phyloP scores from a whole-genome alignment of 768 basidiomycete species.

The Coprinellus aureogranulatus region DNA sequence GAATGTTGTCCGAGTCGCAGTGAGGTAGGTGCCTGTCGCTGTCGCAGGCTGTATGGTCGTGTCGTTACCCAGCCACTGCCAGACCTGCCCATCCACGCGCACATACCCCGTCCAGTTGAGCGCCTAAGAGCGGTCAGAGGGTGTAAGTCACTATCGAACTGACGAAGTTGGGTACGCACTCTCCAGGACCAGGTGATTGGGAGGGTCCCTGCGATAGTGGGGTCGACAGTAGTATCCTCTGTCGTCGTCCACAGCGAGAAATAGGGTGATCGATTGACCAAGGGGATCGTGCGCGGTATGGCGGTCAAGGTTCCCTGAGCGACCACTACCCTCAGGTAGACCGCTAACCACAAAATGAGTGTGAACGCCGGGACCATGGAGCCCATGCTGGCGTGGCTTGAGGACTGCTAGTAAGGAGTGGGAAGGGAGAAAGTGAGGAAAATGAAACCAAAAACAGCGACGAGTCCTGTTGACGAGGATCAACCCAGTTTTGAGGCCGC shows the following conservation, averaged over 20 bases:
- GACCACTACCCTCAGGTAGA: not conserved
- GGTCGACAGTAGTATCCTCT: not conserved
- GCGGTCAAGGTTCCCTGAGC: conserved; percentile 1
- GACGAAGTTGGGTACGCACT: too few relatives aligned
- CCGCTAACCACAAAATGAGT: not conserved
- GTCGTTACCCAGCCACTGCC: conserved; percentile 41
- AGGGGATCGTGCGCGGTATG: conserved; percentile 3
- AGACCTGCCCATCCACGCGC: conserved; percentile 44
- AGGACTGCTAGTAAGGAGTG: too few relatives aligned
- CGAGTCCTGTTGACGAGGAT: too few relatives aligned
- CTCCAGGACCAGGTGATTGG: conserved; percentile 1
- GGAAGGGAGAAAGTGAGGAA: too few relatives aligned
- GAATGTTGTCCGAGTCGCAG: conserved; percentile 54
- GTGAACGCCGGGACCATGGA: not conserved
- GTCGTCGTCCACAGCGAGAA: conserved; percentile 4
- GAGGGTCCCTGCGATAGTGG: conserved; percentile 2
- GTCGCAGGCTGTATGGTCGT: conserved; percentile 17
- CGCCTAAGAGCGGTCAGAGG: conserved; percentile 25
- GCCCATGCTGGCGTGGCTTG: not conserved
- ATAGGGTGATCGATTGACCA: conserved; percentile 7
- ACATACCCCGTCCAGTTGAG: conserved; percentile 51
- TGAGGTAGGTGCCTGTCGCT: conserved; percentile 30
- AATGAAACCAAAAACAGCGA: too few relatives aligned
- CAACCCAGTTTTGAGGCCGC: too few relatives aligned
- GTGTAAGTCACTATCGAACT: too few relatives aligned